These are phyloP conservation scores for Kodamaea kaohsiungensis DNA, from an alignment of 805 yeast species.

Conservation along the genomic window DNA sequence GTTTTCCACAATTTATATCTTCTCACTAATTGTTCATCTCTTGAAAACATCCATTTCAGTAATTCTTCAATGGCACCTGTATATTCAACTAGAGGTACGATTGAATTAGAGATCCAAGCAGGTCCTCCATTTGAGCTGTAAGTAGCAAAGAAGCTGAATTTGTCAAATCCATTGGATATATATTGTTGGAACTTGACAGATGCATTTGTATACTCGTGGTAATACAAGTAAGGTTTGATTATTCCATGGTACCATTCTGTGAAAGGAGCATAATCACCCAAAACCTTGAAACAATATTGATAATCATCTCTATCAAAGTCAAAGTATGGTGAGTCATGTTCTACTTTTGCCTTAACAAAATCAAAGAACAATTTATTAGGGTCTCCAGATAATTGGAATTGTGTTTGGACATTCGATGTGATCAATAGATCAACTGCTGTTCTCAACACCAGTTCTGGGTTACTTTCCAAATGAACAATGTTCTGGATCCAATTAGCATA, in stretches of 20 bases:
- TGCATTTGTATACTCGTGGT: conserved; percentile 11
- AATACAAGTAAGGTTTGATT: conserved; percentile 19
- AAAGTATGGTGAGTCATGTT: conserved; percentile 15
- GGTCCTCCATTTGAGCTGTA: background rate
- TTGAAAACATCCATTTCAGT: conserved; percentile 8
- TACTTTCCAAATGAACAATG: background rate
- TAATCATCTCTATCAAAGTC: conserved; percentile 7
- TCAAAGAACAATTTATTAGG: conserved; percentile 3
- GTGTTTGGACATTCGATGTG: background rate
- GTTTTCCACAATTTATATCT: conserved; percentile 6
- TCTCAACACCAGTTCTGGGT: conserved; percentile 1
- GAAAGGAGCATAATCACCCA: conserved; percentile 10
- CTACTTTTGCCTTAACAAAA: conserved; percentile 17
- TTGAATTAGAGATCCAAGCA: conserved; percentile 5
- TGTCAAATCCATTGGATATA: conserved; percentile 2
- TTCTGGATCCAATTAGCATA: conserved; percentile 6
- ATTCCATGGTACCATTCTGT: conserved; percentile 19
- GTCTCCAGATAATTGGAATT: background rate
- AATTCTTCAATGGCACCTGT: background rate
- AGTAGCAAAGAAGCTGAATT: conserved; percentile 1
- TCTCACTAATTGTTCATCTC: background rate
- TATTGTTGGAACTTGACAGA: conserved; percentile 7
- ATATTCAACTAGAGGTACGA: conserved; percentile 8
- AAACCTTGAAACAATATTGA: conserved; percentile 5
- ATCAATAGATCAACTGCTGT: conserved; percentile 5